Conservation (phyloP, 2,329 filamentous ascomycete genomes). For the Calonectria henricotiae region DNA sequence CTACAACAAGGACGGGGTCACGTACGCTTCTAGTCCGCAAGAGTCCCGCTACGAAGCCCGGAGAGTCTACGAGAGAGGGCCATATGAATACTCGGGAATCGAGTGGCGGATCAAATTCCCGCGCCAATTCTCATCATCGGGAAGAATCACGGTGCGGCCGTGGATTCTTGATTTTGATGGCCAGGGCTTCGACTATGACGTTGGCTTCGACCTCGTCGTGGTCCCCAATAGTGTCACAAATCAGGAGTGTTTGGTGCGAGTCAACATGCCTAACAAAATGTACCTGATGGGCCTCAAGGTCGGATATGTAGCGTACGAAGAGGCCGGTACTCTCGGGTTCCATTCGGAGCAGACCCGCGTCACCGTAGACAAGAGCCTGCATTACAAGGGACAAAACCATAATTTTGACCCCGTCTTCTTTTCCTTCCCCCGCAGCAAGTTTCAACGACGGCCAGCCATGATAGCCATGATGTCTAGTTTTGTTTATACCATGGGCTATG, state of each 20-base stretch:
- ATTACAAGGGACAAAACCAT: background rate
- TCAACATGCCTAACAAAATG: background rate
- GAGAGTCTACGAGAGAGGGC: background rate
- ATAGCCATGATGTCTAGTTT: background rate
- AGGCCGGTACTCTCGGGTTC: background rate
- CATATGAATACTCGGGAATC: background rate
- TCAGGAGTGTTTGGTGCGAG: background rate
- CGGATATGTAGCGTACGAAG: background rate
- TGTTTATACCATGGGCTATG: background rate
- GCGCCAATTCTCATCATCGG: background rate
- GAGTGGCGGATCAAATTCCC: background rate
- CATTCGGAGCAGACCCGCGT: background rate
- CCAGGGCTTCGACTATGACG: background rate
- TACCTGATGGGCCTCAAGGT: background rate
- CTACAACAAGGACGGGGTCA: background rate
- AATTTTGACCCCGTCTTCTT: background rate
- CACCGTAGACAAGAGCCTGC: too few relatives aligned
- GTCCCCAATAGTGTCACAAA: background rate
- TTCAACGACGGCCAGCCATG: background rate
- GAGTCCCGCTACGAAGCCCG: background rate
- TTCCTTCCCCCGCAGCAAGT: background rate
- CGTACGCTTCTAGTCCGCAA: background rate
- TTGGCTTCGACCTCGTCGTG: background rate
- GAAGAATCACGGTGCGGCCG: background rate
- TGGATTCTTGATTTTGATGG: background rate